Base-by-base conservation (phyloP, 2,329 filamentous ascomycete genomes). In the Huntiella omanensis region DNA sequence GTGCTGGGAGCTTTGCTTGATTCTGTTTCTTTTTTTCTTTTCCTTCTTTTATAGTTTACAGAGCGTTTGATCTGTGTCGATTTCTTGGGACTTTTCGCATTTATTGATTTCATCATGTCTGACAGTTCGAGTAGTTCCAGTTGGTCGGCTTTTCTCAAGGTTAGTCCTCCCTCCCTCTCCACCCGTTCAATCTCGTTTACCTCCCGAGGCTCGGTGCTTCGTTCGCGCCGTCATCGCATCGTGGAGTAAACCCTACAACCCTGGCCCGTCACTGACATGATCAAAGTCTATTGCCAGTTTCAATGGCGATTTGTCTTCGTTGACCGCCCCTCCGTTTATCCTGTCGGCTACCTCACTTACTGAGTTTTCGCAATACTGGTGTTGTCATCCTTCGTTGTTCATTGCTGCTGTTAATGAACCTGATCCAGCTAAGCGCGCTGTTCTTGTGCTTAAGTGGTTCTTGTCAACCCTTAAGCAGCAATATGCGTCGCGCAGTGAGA, bases 391-490 rank as follows among this genome's bases (percentile, higher is more conserved):
- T 3, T 62, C 68, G 13, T 64, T 94, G 50, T 81, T 96, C 54
- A 76, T 85, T 50, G 86, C 87, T 10, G 84, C 88, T 2, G 81
- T 85, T 42, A 70, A 71, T 49, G 86, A 94, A 60, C 56, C 77
- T 44, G 82, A 93, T 59, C 73, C 86, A 0, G 75, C 81, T 55
- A 91, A 85, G 67, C 77, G 88, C 51, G 80, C 84, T 15, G 64
- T 93, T 53, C 69, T 88, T 33, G 88, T 96, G n/a, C 67, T 95
- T 55, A 92, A 88, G 63, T 96, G 88, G 88, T 96, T 95, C 65
- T 65, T 96, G 47, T 87, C 78, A 57, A 94, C 87, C 3, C 69
- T 96, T 45, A 93, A 91, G 66, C 84, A 92, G 62, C 85, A 93
- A 60, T 77, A 79, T 56, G 73, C 74, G 49, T 75, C 69, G 56